Conservation (phyloP, 2,329 filamentous ascomycete genomes). For the Pestalotiopsis sp. region DNA sequence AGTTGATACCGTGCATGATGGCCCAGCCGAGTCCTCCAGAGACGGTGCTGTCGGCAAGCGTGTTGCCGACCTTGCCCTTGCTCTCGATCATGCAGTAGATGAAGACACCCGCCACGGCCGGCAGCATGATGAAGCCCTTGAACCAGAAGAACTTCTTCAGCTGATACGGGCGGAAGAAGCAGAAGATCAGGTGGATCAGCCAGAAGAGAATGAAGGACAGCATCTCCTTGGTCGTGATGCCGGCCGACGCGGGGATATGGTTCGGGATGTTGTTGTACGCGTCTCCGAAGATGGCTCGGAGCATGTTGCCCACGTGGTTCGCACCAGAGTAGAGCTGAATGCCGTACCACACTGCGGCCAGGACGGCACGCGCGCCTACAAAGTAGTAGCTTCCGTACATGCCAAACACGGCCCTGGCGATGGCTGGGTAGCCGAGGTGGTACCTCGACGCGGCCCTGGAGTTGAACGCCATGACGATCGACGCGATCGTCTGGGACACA, state of each 20-base stretch:
- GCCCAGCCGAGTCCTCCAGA: conserved; percentile 9
- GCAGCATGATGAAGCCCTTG: conserved; percentile 41
- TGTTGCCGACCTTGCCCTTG: background rate
- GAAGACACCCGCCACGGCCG: conserved; percentile 26
- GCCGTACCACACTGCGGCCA: conserved; percentile 36
- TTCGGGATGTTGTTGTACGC: conserved; percentile 39
- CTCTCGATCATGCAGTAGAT: conserved; percentile 12
- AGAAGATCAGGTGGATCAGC: conserved; percentile 42
- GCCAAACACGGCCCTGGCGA: conserved; percentile 40
- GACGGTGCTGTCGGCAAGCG: background rate
- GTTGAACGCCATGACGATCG: conserved; percentile 46
- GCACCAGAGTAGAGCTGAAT: conserved; percentile 9
- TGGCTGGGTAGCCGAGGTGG: conserved; percentile 43
- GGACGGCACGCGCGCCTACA: conserved; percentile 39
- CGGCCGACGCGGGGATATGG: conserved; percentile 36
- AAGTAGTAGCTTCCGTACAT: conserved; percentile 46
- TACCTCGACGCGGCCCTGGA: conserved; percentile 42
- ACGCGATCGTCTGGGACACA: conserved; percentile 41
- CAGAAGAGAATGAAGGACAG: conserved; percentile 40
- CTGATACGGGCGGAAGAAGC: conserved; percentile 45
- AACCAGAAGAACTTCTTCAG: conserved; percentile 46
- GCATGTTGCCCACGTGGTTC: conserved; percentile 14
- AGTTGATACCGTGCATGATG: conserved; percentile 12
- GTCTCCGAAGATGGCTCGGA: conserved; percentile 33
- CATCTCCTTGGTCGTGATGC: conserved; percentile 41